Percentiles rank a stretch among this genome's conserved stretches.
Evolutionary conservation across 305 asterid species (phyloP).

Genomic region (Andrographis paniculata): DNA sequence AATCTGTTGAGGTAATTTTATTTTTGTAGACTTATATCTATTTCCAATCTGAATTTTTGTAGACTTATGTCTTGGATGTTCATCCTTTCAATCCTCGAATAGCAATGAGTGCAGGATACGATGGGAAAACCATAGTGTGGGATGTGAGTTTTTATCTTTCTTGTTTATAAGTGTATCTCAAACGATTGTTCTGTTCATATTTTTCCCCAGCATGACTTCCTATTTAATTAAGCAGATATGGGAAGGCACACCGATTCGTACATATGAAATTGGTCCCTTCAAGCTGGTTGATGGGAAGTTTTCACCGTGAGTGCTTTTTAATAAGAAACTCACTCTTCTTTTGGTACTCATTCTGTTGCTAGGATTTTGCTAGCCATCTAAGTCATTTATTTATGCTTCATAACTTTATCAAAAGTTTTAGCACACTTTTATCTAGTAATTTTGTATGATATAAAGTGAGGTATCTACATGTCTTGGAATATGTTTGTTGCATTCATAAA

Average conservation of each 20-base stretch:
- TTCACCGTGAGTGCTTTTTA: slow-evolving; percentile 75
- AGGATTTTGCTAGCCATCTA: slow-evolving; percentile 1
- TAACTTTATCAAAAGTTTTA: slow-evolving; percentile 1
- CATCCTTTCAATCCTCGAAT: slow-evolving; percentile 98
- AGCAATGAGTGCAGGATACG: slow-evolving; percentile 99
- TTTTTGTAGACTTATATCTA: slow-evolving; percentile 8
- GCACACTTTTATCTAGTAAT: slow-evolving; percentile 1
- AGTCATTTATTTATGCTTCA: slow-evolving; percentile 1
- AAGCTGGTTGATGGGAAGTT: slow-evolving; percentile 96
- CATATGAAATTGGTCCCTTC: slow-evolving; percentile 76
- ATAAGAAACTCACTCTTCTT: slow-evolving; percentile 8
- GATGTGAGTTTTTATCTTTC: slow-evolving; percentile 59
- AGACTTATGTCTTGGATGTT: slow-evolving; percentile 97
- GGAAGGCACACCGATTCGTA: slow-evolving; percentile 91
- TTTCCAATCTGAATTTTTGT: slow-evolving; percentile 18
- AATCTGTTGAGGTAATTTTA: background rate
- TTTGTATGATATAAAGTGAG: background rate
- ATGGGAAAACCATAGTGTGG: slow-evolving; percentile 97
- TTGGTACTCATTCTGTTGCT: slow-evolving; percentile 8
- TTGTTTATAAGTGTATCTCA: slow-evolving; percentile 15
- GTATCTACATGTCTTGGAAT: slow-evolving; percentile 12
- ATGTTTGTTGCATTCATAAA: slow-evolving; percentile 8
- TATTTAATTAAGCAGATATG: slow-evolving; percentile 60
- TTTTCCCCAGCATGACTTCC: slow-evolving; percentile 16
- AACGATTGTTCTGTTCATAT: slow-evolving; percentile 8